phyloP scores from a whole-genome alignment of 2,329 filamentous ascomycete genomes.

The Colletotrichum shisoi region DNA sequence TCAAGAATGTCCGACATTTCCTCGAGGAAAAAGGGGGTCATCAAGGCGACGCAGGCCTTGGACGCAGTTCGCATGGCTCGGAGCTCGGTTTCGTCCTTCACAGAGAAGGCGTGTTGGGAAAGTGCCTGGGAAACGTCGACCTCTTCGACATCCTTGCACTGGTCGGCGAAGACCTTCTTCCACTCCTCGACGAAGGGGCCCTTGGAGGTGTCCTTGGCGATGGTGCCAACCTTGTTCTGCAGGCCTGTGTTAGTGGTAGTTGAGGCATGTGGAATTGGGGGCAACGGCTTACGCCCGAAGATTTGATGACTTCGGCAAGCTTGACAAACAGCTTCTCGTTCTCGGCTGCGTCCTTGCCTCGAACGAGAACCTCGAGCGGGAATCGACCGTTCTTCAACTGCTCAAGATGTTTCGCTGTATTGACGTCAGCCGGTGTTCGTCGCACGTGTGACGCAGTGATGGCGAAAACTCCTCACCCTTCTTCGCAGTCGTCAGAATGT shows the following conservation, averaged over 20 bases:
- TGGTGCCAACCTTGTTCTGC: slow-evolving; percentile 86
- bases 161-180: slow-evolving; percentile 81
- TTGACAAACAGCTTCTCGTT: slow-evolving; percentile 91
- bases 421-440: slow-evolving; percentile 8
- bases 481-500: slow-evolving; percentile 94
- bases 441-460: neutral
- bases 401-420: slow-evolving; percentile 88
- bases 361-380: slow-evolving; percentile 88
- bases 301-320: slow-evolving; percentile 85
- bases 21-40: slow-evolving; percentile 96
- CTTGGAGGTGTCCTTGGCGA: slow-evolving; percentile 82
- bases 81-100: slow-evolving; percentile 95
- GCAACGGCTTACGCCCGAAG: slow-evolving; percentile 74
- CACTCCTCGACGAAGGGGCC: slow-evolving; percentile 96
- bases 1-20: slow-evolving; percentile 97
- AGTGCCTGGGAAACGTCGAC: slow-evolving; percentile 85
- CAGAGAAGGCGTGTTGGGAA: slow-evolving; percentile 82
- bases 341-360: slow-evolving; percentile 88
- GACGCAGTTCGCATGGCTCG: slow-evolving; percentile 94
- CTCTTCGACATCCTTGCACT: slow-evolving; percentile 85
- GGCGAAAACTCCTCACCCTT: slow-evolving; percentile 70
- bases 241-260: slow-evolving; percentile 23
- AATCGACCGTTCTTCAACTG: slow-evolving; percentile 91
- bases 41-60: slow-evolving; percentile 89
- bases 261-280: neutral